Evolutionary conservation across 2,329 filamentous ascomycete genomes (phyloP).

Genomic region (Scedosporium dehoogii): DNA sequence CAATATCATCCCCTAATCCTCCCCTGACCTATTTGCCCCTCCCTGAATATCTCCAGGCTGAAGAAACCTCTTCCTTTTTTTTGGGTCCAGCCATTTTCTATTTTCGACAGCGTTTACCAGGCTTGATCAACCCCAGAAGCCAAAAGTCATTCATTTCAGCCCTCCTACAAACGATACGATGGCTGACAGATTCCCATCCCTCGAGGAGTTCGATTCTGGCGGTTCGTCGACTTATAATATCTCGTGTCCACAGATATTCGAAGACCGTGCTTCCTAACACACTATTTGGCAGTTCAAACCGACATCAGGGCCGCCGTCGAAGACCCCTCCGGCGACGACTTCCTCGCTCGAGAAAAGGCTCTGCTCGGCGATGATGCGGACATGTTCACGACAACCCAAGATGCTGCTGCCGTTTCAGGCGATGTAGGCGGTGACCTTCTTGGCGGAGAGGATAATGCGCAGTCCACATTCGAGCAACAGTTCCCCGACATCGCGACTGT

Average conservation of each 20-base stretch:
- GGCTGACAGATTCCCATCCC: conserved; percentile 70
- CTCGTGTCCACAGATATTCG: background rate
- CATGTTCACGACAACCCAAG: conserved; percentile 72
- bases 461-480: conserved; percentile 66
- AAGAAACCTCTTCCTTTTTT: too few relatives aligned
- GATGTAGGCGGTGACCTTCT: conserved; percentile 63
- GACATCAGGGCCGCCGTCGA: conserved; percentile 48
- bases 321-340: conserved; percentile 63
- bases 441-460: conserved; percentile 46
- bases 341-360: conserved; percentile 85
- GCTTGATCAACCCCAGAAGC: too few relatives aligned
- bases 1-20: too few relatives aligned
- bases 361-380: conserved; percentile 85
- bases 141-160: background rate
- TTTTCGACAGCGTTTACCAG: background rate
- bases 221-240: conserved; percentile 25
- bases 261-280: background rate
- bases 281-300: conserved; percentile 49
- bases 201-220: conserved; percentile 66
- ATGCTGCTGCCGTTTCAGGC: conserved; percentile 45
- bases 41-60: too few relatives aligned
- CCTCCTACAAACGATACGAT: conserved; percentile 29
- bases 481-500: conserved; percentile 67
- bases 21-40: too few relatives aligned
- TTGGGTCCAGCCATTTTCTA: too few relatives aligned